Conservation (phyloP, 208 protist species). For the Blechomonas ayalai region DNA sequence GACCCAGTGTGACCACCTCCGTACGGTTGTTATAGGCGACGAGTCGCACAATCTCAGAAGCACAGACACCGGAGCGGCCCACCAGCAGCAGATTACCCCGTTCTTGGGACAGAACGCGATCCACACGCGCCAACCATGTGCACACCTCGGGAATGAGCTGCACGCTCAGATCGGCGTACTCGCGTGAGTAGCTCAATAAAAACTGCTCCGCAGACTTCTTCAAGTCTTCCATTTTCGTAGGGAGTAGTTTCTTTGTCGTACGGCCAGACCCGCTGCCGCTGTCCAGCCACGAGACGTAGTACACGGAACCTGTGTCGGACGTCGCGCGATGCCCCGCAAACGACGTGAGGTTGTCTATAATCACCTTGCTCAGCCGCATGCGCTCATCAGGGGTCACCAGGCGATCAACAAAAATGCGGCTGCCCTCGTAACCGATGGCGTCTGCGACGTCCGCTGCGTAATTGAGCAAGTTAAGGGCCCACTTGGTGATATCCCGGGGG, state of each 20-base stretch:
- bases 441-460: conserved; percentile 87
- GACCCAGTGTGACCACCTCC: conserved; percentile 84
- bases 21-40: conserved; percentile 88
- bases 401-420: conserved; percentile 93
- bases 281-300: conserved; percentile 74
- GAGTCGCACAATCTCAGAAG: conserved; percentile 85
- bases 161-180: conserved; percentile 90
- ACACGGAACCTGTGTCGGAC: conserved; percentile 64
- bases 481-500: conserved; percentile 94
- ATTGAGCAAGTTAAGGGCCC: conserved; percentile 89
- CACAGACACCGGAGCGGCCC: conserved; percentile 91
- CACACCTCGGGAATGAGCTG: conserved; percentile 94
- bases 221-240: conserved; percentile 53
- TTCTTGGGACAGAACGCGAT: conserved; percentile 93
- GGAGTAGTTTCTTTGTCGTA: conserved; percentile 39
- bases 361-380: conserved; percentile 46
- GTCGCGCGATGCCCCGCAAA: conserved; percentile 61
- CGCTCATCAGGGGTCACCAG: conserved; percentile 85
- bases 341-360: conserved; percentile 75
- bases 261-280: conserved; percentile 15
- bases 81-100: conserved; percentile 93
- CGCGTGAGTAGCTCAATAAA: conserved; percentile 88
- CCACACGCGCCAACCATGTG: conserved; percentile 89
- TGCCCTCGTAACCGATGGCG: conserved; percentile 90
- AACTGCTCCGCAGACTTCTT: conserved; percentile 64